A percentile compares a stretch with the other conserved stretches of the same genome.
Evolutionary conservation across 208 protist genomes (phyloP).

Genomic region (Novymonas esmeraldas): DNA sequence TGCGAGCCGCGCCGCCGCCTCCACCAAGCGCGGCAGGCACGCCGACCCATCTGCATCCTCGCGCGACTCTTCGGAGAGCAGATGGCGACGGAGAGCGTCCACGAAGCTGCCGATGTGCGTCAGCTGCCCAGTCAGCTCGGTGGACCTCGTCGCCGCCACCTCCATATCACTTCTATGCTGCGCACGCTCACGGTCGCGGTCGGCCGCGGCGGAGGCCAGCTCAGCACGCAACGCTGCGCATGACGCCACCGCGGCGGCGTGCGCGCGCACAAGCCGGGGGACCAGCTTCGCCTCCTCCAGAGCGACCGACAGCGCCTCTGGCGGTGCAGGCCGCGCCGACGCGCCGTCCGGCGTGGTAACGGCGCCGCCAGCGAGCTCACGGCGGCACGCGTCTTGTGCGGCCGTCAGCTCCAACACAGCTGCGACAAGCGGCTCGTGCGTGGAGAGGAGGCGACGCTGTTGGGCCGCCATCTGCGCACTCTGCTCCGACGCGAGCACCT

Average conservation of each 20-base stretch:
- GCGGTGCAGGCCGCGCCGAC: neutral
- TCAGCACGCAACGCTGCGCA: neutral
- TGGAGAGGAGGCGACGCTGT: neutral
- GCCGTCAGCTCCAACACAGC: neutral
- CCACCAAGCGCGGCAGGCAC: neutral
- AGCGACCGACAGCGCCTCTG: neutral
- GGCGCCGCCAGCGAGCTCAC: neutral
- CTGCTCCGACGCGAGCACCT: neutral
- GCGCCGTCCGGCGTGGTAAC: neutral
- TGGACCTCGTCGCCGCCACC: neutral
- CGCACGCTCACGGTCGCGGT: neutral
- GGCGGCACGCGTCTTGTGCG: constrained; percentile 6
- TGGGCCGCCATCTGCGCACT: neutral
- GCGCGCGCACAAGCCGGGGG: neutral
- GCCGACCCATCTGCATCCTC: neutral
- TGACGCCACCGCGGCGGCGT: neutral
- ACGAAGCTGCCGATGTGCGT: neutral
- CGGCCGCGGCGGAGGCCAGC: neutral
- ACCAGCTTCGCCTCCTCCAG: constrained; percentile 3
- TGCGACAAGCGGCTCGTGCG: neutral
- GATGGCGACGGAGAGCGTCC: neutral
- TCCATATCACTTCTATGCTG: neutral
- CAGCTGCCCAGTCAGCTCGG: neutral
- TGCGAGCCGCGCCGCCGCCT: neutral
- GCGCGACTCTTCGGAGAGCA: neutral